Conservation (phyloP, 495 filamentous ascomycete genomes). For the Penicillium longicatenatum region DNA sequence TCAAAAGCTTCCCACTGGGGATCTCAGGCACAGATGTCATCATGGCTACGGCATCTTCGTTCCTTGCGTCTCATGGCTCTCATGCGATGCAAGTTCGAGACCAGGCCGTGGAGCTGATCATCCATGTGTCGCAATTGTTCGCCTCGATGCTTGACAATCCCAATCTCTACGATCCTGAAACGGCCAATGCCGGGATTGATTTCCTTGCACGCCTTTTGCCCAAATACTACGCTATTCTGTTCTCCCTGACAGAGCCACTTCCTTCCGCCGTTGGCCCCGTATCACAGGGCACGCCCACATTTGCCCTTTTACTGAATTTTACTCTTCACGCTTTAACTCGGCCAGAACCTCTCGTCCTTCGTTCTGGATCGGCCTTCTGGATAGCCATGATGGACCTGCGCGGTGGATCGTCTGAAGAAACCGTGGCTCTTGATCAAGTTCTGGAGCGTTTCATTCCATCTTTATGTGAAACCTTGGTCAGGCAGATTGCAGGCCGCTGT, state of each 20-base stretch:
- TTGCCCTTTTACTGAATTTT: constrained; percentile 76
- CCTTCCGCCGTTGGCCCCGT: constrained; percentile 10
- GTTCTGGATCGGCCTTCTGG: constrained; percentile 81
- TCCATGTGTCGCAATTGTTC: constrained; percentile 67
- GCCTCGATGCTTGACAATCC: constrained; percentile 60
- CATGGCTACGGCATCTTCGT: constrained; percentile 75
- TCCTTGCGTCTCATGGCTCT: constrained; percentile 61
- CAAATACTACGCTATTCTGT: constrained; percentile 54
- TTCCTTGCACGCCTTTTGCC: constrained; percentile 67
- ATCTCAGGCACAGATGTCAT: constrained; percentile 73
- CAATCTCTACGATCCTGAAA: constrained; percentile 67
- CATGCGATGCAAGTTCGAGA: constrained; percentile 54
- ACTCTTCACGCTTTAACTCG: constrained; percentile 70
- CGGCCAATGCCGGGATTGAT: constrained; percentile 74
- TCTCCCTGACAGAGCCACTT: constrained; percentile 33
- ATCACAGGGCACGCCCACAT: constrained; percentile 33
- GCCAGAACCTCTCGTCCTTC: constrained; percentile 78
- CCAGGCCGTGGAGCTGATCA: constrained; percentile 57
- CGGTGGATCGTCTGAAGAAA: constrained; percentile 43
- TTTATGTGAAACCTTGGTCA: constrained; percentile 59
- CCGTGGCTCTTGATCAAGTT: constrained; percentile 50
- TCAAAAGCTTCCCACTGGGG: constrained; percentile 60
- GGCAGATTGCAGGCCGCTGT: constrained; percentile 73
- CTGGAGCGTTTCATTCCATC: constrained; percentile 61
- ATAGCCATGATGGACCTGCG: constrained; percentile 52